A percentile compares a stretch with the other conserved stretches of the same genome.
Evolutionary conservation across 2,329 filamentous ascomycete genomes (phyloP).

Genomic region (Tympanopsis confertula): DNA sequence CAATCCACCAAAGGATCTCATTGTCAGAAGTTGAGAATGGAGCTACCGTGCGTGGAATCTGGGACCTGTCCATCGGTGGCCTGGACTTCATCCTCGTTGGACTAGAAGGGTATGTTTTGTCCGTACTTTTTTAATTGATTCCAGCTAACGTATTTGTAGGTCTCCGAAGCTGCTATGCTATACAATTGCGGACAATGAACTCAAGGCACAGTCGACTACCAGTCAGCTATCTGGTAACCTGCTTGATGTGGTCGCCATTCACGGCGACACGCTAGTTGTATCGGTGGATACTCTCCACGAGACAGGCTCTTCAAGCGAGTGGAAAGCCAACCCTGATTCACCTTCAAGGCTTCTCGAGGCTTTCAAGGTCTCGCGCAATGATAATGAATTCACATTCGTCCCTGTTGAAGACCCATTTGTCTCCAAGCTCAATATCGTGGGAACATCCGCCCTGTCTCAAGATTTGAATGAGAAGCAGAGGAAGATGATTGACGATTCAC

Average conservation of each 20-base stretch:
- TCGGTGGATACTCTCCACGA: neutral
- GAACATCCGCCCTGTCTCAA: neutral
- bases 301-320: neutral
- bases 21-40: neutral
- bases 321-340: neutral
- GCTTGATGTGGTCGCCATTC: neutral
- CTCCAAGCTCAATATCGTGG: neutral
- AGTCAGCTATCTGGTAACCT: neutral
- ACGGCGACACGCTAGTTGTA: neutral
- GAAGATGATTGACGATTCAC: neutral
- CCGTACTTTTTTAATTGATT: neutral
- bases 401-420: too few species aligned
- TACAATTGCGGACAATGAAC: neutral
- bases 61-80: neutral
- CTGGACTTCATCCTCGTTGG: neutral
- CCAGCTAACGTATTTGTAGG: neutral
- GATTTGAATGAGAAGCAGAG: neutral
- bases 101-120: neutral
- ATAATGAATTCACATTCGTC: too few species aligned
- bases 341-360: neutral
- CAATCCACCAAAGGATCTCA: slow-evolving; percentile 33
- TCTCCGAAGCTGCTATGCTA: neutral
- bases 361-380: neutral
- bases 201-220: neutral
- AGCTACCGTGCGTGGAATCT: neutral